phyloP scores from a whole-genome alignment of 495 filamentous ascomycete genomes.

The Trichoderma gamsii region DNA sequence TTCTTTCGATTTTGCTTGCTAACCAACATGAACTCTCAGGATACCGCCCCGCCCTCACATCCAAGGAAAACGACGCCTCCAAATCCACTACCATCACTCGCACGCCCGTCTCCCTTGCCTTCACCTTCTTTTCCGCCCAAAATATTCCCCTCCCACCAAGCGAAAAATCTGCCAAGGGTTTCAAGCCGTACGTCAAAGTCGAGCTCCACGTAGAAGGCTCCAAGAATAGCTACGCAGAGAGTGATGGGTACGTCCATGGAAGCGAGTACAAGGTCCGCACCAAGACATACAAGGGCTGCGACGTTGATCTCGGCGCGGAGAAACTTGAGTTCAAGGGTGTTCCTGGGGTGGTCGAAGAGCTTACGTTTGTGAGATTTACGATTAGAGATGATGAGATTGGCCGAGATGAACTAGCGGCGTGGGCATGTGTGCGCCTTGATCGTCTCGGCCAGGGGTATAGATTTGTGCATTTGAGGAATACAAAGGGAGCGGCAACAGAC shows the following conservation, averaged over 20 bases:
- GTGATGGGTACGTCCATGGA: slow-evolving; percentile 37
- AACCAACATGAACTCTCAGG: background rate
- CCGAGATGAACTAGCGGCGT: slow-evolving; percentile 70
- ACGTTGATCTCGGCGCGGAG: slow-evolving; percentile 67
- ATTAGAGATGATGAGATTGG: slow-evolving; percentile 76
- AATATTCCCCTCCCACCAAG: slow-evolving; percentile 47
- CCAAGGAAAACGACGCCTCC: background rate
- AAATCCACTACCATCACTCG: slow-evolving; percentile 29
- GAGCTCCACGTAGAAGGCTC: slow-evolving; percentile 68
- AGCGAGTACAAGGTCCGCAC: slow-evolving; percentile 66
- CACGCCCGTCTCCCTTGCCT: slow-evolving; percentile 46
- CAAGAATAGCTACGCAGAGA: slow-evolving; percentile 19
- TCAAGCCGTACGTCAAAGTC: slow-evolving; percentile 74
- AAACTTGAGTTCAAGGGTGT: slow-evolving; percentile 56
- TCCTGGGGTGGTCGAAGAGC: slow-evolving; percentile 61
- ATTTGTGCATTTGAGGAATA: slow-evolving; percentile 66
- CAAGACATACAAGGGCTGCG: slow-evolving; percentile 51
- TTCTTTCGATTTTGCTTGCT: background rate
- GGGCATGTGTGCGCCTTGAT: slow-evolving; percentile 83
- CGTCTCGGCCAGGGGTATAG: slow-evolving; percentile 67
- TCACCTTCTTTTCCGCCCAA: slow-evolving; percentile 53
- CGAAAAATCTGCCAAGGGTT: slow-evolving; percentile 51
- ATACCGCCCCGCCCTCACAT: slow-evolving; percentile 1
- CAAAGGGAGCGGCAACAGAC: slow-evolving; percentile 51
- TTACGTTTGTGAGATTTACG: slow-evolving; percentile 82